Evolutionary conservation across 345 rosid species (phyloP), one percentile per base, ranked within the genome.

Genomic region (Arabidopsis arenosa): DNA sequence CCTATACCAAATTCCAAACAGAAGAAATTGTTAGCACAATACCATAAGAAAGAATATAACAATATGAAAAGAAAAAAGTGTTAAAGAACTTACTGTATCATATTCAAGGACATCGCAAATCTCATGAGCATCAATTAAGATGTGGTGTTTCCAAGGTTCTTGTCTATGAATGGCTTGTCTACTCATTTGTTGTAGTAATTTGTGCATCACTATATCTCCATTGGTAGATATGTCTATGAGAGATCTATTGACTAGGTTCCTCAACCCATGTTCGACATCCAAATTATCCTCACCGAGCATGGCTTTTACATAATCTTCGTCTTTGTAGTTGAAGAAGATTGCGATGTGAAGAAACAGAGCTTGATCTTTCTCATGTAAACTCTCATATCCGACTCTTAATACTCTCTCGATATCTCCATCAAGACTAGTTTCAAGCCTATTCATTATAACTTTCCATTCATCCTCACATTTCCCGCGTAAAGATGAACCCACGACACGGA

Each of bases 1-100:
- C 81, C 79, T 81, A 26, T 4, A 59, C 28, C 26, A 59, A 9
- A 59, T 54, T 52, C n/a, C 57, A 52, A 37, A 39, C 9, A 36
- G 13, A 26, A 28, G 5, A 58, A 28, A 13, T 1, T 7, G 13
- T 55, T 15, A 65, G 32, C 30, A 37, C 15, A 59, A 58, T 49
- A 5, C 8, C 14, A 10, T 1, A 41, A 10, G 14, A 11, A 40
- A 41, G 45, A 41, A 14, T 14, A 44, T 5, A 44, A 14, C 7
- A 13, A 44, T 14, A 5, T 3, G 15, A 23, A 2, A 23, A 23
- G 1, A 23, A 23, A 2, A 23, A 23, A 23, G 26, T 23, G 26
- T 23, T 23, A 23, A 23, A 23, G 14, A 56, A 32, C 62, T 56
- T 35, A 58, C 63, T 14, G 43, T 33, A n/a, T 58, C 43, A 58